Base-by-base conservation (phyloP, 148 eudicot species). In the Arctostaphylos glauca region DNA sequence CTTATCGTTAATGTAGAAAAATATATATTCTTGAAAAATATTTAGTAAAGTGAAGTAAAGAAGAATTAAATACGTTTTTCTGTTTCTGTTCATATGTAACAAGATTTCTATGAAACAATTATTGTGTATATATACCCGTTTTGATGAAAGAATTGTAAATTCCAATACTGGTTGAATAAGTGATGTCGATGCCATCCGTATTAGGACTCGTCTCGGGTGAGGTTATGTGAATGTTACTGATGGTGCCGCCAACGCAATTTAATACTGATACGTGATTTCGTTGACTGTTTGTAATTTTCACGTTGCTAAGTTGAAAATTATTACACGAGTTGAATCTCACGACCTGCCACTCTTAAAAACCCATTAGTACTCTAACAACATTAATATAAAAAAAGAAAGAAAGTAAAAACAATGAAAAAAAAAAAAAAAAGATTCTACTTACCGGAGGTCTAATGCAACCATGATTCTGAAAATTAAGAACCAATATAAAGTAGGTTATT, bases 141-240 rank as follows among this genome's bases (percentile, higher is more conserved):
- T 16, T 3, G 13, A 74, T 74, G 21, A 15, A 14, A 21, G 52
- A 74, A 47, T 74, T 2, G 18, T 47, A 25, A 47, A 74, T 19
- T 46, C 0, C 4, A 47, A 74, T 4, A 9, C 9, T 47, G 31
- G 38, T 47, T 9, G 77, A 74, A 2, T 1, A 0, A 74, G 10
- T 18, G 54, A 74, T 47, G 14, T 74, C 54, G 21, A 74, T 74
- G 23, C 77, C 77, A n/a, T 74, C 77, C 1, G 77, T 74, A 19
- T 74, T 74, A n/a, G 23, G 54, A 6, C 13, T n/a, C 8, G 31
- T 47, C 0, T 4, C 31, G 2, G 77, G 77, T 47, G 77, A 3
- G 6, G 77, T 44, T 18, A 74, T 74, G 6, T 74, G 9, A 14
- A 74, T 18, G 77, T 74, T 74, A 4, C 14, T 16, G 14, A 74